phyloP scores from a whole-genome alignment of 768 basidiomycete species.

The Termitomyces heimii region DNA sequence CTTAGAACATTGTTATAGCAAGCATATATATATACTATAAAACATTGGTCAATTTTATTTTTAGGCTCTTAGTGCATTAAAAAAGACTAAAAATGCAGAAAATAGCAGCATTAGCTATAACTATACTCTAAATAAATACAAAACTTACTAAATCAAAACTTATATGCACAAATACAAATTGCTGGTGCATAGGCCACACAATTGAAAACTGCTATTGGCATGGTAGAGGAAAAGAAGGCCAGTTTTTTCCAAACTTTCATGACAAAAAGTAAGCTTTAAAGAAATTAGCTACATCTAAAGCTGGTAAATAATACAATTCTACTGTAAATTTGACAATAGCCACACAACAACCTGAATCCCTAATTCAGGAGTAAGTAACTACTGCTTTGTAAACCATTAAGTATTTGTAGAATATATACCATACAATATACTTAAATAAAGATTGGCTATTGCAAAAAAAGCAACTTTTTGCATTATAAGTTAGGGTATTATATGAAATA shows the following conservation, averaged over 20 bases:
- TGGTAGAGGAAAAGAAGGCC: slow-evolving; percentile 6
- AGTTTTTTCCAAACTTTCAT: not conserved
- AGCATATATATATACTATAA: too few species aligned
- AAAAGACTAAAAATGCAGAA: not conserved
- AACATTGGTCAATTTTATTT: too few species aligned
- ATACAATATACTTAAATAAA: not conserved
- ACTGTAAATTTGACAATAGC: not conserved
- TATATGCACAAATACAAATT: not conserved
- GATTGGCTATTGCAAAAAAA: not conserved
- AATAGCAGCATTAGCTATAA: not conserved
- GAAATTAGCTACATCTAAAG: not conserved
- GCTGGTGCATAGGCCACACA: not conserved
- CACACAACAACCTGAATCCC: not conserved
- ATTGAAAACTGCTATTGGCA: slow-evolving; percentile 6
- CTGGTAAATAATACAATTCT: not conserved
- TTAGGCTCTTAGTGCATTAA: slow-evolving; percentile 7
- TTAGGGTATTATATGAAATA: not conserved
- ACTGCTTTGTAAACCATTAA: not conserved
- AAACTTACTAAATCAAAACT: not conserved
- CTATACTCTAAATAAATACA: not conserved
- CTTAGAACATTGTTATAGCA: too few species aligned
- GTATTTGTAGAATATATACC: not conserved
- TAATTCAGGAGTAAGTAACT: not conserved
- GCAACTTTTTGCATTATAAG: not conserved
- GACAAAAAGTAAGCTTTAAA: not conserved